These are phyloP conservation scores for Fagopyrum homotropicum DNA, from an alignment of 148 eudicot species.

Conservation along the genomic window DNA sequence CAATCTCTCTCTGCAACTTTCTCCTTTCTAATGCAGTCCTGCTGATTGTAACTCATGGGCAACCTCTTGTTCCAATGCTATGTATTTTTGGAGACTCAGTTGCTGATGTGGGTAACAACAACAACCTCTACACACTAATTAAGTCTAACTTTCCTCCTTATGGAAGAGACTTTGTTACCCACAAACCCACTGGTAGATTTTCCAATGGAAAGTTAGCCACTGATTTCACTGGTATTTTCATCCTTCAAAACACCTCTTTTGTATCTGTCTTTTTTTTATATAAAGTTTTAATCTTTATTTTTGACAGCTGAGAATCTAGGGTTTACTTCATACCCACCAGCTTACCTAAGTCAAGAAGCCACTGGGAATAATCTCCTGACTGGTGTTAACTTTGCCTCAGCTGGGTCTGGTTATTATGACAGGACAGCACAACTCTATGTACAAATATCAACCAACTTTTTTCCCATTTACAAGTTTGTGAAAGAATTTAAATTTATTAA, in stretches of 20 bases:
- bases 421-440: slow-evolving; percentile 70
- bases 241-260: neutral
- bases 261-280: neutral
- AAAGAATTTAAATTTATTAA: neutral
- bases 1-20: slow-evolving; percentile 18
- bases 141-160: slow-evolving; percentile 88
- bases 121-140: slow-evolving; percentile 54
- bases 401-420: slow-evolving; percentile 76
- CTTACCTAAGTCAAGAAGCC: slow-evolving; percentile 70
- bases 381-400: slow-evolving; percentile 86
- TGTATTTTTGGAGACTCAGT: slow-evolving; percentile 82
- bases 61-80: slow-evolving; percentile 71
- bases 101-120: slow-evolving; percentile 83
- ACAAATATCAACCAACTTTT: neutral
- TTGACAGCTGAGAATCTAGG: slow-evolving; percentile 77
- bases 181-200: slow-evolving; percentile 81
- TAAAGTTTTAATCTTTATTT: neutral
- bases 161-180: slow-evolving; percentile 71
- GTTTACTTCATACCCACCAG: slow-evolving; percentile 62
- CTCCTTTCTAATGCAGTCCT: slow-evolving; percentile 14
- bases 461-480: neutral
- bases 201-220: slow-evolving; percentile 86
- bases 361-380: slow-evolving; percentile 38
- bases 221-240: slow-evolving; percentile 68
- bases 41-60: slow-evolving; percentile 25